Base-by-base conservation (phyloP, 1,284 basidiomycete species). In the Neotropicomus parvogracilis region DNA sequence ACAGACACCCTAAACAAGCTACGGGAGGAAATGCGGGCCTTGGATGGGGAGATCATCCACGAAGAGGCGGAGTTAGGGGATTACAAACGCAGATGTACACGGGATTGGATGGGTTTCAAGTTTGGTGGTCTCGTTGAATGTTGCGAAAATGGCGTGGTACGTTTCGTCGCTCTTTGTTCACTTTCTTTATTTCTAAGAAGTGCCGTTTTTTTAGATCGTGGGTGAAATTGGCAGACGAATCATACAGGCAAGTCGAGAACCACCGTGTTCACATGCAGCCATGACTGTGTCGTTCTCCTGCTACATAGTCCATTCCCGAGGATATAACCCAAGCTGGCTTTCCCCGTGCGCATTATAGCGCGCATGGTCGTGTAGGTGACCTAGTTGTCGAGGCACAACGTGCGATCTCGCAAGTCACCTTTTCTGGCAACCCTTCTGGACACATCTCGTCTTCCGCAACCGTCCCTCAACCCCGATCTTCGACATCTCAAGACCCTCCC, bases 51-150 rank as follows among this genome's bases (percentile, higher is more conserved):
- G 27, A 93, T 97, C 50, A 73, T 92, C 71, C 77, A 75, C 3
- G 90, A 94, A 55, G 93, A 97, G 62, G 83, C 91, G 0, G 78
- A 78, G 29, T 63, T 97, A 8, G 81, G 88, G 2, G 94, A 97
- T 65, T 91, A 87, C 64, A 97, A 97, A 72, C 79, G 94, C 20
- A 66, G 74, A 2, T 78, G 78, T 17, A 74, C 81, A 4, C 82
- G 80, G 54, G 76, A 80, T 48, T 91, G 87, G 67, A 81, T 97
- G 75, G 81, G 81, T 2, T 72, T 91, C 62, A 95, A 95, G 72
- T 94, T 94, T 62, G 92, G 91, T 26, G 92, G 90, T 2, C 68
- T 97, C 36, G 70, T 86, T 50, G 94, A 97, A 69, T 83, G 83
- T 48, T 90, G 86, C 39, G 89, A 94, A 69, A 95, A 92, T 70